Evolutionary conservation across 176 grass and related monocot genomes (phyloP), one percentile per base, ranked within the genome.

Genomic region (Lolium rigidum): DNA sequence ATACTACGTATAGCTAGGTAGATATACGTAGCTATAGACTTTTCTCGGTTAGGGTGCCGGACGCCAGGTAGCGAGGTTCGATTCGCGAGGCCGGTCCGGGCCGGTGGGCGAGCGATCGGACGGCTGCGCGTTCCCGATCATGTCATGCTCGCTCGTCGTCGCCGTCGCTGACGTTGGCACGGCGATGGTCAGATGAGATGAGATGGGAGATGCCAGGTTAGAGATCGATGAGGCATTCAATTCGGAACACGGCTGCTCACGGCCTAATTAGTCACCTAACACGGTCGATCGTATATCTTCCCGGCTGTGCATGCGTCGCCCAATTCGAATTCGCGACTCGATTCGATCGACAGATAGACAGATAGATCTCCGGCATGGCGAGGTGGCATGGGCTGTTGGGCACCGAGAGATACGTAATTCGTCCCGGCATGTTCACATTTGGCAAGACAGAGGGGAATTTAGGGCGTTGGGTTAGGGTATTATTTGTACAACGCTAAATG

Each of bases 11-110:
- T 41, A 39, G 66, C 66, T 10, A 67, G 28, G 31, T 7, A 38
- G 64, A 67, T 6, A 9, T 74, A 47, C 22, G 14, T 47, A 74
- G 44, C 10, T 48, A 51, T 7, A 62, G 85, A 88, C 69, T 91
- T 91, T 88, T 91, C 89, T 88, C 69, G 86, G 77, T 75, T 24
- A 46, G 77, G 0, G 70, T 88, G 86, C 86, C 82, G 31, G 41
- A 24, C 31, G 85, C 77, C 90, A 91, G 70, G 86, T 91, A 85
- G 81, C 82, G 43, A 7, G 62, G 51, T 1, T 6, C 31, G n/a
- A 65, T 51, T 76, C 46, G 82, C 76, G 28, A 35, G 76, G 59
- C 50, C 48, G 82, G 66, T 69, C 65, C 65, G 31, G 65, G 65
- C 65, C 35, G 68, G 68, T 13, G 68, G 68, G 68, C 68, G 68